Conservation (phyloP, 2,329 filamentous ascomycete species). For the Rhynchosporium secalis region DNA sequence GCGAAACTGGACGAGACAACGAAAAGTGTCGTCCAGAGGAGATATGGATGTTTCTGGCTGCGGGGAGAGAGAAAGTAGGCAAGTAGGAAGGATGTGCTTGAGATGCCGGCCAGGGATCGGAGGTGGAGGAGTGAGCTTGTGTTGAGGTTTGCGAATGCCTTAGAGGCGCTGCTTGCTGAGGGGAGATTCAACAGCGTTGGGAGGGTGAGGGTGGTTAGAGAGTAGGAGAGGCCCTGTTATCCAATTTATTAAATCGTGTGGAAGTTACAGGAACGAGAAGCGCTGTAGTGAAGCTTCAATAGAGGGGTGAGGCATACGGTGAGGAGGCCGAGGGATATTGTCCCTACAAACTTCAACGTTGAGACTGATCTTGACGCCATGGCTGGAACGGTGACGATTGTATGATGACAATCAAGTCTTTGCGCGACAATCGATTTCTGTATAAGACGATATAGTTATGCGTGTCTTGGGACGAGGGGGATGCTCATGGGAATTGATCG, state of each 20-base stretch:
- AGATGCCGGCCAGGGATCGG: conserved; percentile 65
- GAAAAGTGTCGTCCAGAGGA: conserved; percentile 79
- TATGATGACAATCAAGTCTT: not conserved
- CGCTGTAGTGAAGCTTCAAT: conserved; percentile 8
- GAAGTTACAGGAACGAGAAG: not conserved
- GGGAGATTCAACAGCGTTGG: conserved; percentile 80
- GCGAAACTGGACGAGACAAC: conserved; percentile 54
- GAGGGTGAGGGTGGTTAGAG: conserved; percentile 73
- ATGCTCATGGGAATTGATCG: too few species aligned
- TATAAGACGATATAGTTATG: not conserved
- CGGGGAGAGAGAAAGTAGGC: conserved; percentile 77
- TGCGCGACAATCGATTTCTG: conserved; percentile 30
- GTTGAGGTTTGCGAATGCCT: conserved; percentile 69
- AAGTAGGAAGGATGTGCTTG: conserved; percentile 70
- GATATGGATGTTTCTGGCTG: conserved; percentile 79
- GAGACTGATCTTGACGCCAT: conserved; percentile 73
- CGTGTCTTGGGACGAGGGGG: not conserved
- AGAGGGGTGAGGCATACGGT: conserved; percentile 59
- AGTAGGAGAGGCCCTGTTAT: conserved; percentile 80
- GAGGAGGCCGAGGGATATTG: conserved; percentile 81
- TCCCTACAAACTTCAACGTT: conserved; percentile 88
- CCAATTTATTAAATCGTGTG: conserved; percentile 4
- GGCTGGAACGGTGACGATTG: conserved; percentile 1
- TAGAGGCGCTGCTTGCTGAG: conserved; percentile 68
- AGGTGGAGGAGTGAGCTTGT: conserved; percentile 64